Base-by-base conservation (phyloP, 768 basidiomycete genomes). In the Kwoniella europaea region DNA sequence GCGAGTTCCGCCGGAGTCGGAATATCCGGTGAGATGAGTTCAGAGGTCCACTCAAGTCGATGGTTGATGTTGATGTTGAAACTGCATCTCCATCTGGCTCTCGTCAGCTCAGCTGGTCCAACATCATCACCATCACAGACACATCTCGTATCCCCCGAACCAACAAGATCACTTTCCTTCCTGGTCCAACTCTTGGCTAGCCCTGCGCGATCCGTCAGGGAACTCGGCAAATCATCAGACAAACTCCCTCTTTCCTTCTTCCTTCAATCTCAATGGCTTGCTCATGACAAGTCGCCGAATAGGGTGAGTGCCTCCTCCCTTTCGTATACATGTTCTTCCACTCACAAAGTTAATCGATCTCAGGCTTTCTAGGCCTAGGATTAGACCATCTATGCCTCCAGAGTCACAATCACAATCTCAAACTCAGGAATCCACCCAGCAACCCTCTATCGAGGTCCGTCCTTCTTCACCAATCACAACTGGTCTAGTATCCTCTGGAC, bases 351-450 rank as follows among this genome's bases (percentile, higher is more conserved):
- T n/a, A 1, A 22, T n/a, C 57, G 54, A 44, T 43, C 35, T 61
- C 13, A 61, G 59, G 41, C 57, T 58, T 12, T 1, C 24, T 20
- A 22, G 56, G 44, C 62, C 56, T 50, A 43, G 13, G 29, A 35
- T 10, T 53, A 57, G 43, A 50, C 41, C 62, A 7, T 44, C 60
- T 53, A 53, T 58, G 54, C 57, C 41, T 16, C 67, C 44, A 22
- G 42, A 53, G 20, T 24, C 15, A 13, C 55, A 27, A 22, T 35
- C 44, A 16, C 57, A 54, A 42, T 35, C 35, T 7, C 35, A 9
- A 0, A 67, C 72, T 3, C 64, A 69, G 18, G 72, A 69, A 15
- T 73, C 68, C 5, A 73, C 72, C 22, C 72, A 73, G 18, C 72
- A 73, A 53, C 72, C 72, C 44, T 69, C 57, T 20, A 69, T 68